Base-by-base conservation (phyloP, 768 basidiomycete genomes). In the Mycena albidolilacea region DNA sequence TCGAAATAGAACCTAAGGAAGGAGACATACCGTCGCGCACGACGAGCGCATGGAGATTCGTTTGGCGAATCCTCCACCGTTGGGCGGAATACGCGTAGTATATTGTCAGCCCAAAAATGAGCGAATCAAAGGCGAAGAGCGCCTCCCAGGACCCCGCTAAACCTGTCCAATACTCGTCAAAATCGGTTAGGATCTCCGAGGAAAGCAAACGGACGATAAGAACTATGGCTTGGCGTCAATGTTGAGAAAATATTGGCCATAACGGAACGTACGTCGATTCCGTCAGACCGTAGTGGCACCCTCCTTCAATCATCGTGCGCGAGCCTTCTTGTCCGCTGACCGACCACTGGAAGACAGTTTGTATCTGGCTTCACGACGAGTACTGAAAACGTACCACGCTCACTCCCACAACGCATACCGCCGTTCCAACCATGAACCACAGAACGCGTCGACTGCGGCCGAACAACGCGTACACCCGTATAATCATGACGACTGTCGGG, bases 91-190 rank as follows among this genome's bases (percentile, higher is more conserved):
- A 77, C 7, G 83, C 82, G 72, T 80, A 80, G 65, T 55, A 67
- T 19, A 84, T 21, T 0, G 83, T 85, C 58, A 85, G 71, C 19
- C 61, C 60, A 46, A 84, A 81, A 35, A 85, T 76, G 37, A 81
- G 46, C 7, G 76, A 5, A 68, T 85, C 84, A 65, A 78, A 82
- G 0, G 73, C 55, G 61, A 82, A 81, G 11, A 82, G 76, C 1
- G 78, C 70, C 14, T 61, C 64, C 70, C 70, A 71, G 39, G 37
- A 37, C 1, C 58, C 70, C 2, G 70, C 70, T 23, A 71, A 14
- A 21, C 41, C 70, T 71, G 59, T 7, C 17, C 55, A 39, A 11
- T 60, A 11, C 19, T 19, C 1, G 11, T 44, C 35, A 37, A 41
- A 10, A 60, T 38, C 12, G 6, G 23, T 14, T 5, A 43, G 30